These are phyloP conservation scores for Talaromyces atroroseus DNA, from an alignment of 2,329 filamentous ascomycete species.

Conservation along the genomic window DNA sequence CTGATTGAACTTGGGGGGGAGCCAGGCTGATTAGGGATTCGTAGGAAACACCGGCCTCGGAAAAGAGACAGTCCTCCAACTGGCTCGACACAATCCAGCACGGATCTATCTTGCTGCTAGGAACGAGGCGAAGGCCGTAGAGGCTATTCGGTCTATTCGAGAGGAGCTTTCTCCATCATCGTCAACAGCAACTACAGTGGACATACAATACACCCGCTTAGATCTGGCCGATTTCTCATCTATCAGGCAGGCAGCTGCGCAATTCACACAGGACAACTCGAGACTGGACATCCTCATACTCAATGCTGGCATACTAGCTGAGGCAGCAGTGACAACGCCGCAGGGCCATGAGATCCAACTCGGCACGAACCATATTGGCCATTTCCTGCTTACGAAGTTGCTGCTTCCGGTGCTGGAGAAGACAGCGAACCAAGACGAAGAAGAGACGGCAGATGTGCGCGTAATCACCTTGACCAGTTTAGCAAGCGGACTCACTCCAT, in stretches of 20 bases:
- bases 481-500: slow-evolving; percentile 30
- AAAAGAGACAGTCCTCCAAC: slow-evolving; percentile 42
- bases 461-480: slow-evolving; percentile 36
- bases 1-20: no score
- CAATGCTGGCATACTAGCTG: slow-evolving; percentile 46
- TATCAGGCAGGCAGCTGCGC: slow-evolving; percentile 40
- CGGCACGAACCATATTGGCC: slow-evolving; percentile 45
- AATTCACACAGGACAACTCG: slow-evolving; percentile 35
- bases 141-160: slow-evolving; percentile 41
- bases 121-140: slow-evolving; percentile 37
- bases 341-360: slow-evolving; percentile 42
- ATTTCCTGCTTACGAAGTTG: slow-evolving; percentile 41
- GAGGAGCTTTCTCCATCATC: slow-evolving; percentile 19
- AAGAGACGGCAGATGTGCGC: slow-evolving; percentile 24
- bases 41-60: slow-evolving; percentile 45
- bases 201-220: slow-evolving; percentile 43
- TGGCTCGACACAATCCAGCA: slow-evolving; percentile 47
- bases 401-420: slow-evolving; percentile 37
- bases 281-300: slow-evolving; percentile 44
- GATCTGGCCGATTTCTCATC: slow-evolving; percentile 49
- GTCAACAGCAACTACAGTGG: slow-evolving; percentile 18
- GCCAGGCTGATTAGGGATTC: background rate
- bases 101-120: slow-evolving; percentile 54
- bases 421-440: slow-evolving; percentile 24
- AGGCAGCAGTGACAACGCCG: slow-evolving; percentile 31